phyloP scores from a whole-genome alignment of 2,329 filamentous ascomycete species.

The Diaporthe ampelina region DNA sequence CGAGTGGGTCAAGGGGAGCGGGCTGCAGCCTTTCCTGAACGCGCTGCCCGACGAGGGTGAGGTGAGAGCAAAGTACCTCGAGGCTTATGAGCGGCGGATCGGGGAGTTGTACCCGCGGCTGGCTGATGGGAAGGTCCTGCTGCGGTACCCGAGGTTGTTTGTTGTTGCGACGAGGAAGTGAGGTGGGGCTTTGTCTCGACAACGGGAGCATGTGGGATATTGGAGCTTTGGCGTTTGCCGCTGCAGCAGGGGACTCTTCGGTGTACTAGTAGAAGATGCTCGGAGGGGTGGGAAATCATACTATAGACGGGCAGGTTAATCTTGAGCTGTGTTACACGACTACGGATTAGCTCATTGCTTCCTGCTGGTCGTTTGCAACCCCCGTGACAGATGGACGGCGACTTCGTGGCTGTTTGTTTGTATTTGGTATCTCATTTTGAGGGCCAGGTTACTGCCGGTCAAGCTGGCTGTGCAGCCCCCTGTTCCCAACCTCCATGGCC shows the following conservation, averaged over 20 bases:
- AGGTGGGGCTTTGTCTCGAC: background rate
- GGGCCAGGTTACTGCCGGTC: background rate
- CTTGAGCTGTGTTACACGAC: too few relatives aligned
- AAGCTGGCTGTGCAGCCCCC: conserved; percentile 74
- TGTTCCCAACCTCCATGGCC: conserved; percentile 78
- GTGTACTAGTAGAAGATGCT: too few relatives aligned
- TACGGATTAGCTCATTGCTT: too few relatives aligned
- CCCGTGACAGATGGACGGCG: too few relatives aligned
- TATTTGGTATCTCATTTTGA: background rate
- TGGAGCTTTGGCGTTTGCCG: background rate
- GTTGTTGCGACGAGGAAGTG: conserved; percentile 58
- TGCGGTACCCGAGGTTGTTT: conserved; percentile 70
- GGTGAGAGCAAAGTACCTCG: conserved; percentile 59
- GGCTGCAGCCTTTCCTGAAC: conserved; percentile 68
- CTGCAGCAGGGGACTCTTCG: background rate
- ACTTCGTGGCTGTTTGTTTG: background rate
- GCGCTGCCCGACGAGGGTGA: conserved; percentile 55
- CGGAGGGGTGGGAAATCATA: too few relatives aligned
- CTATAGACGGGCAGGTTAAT: background rate
- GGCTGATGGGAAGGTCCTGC: conserved; percentile 65
- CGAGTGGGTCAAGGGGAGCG: conserved; percentile 72
- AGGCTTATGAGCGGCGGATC: conserved; percentile 61
- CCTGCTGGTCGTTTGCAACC: too few relatives aligned
- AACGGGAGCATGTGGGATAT: too few relatives aligned
- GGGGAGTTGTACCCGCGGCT: conserved; percentile 58